A percentile compares a stretch with the other conserved stretches of the same genome.
Evolutionary conservation across 768 basidiomycete species (phyloP).

Genomic region (Amanita phalloides): DNA sequence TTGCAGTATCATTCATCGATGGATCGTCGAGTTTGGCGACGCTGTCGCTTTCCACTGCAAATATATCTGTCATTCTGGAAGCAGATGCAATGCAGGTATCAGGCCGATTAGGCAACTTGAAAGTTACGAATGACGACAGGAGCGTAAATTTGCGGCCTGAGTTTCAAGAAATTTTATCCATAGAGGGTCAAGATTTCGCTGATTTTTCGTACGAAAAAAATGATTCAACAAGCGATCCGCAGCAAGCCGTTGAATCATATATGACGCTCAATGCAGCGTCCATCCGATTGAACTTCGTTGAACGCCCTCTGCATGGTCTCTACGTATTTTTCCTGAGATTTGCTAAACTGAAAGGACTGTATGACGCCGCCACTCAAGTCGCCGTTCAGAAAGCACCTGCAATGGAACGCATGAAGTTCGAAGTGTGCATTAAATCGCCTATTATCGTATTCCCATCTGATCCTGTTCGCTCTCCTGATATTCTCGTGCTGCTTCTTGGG

Average conservation of each 20-base stretch:
- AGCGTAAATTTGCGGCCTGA: slow-evolving; percentile 40
- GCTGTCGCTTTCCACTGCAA: slow-evolving; percentile 81
- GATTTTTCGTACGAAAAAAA: slow-evolving; percentile 92
- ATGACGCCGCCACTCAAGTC: slow-evolving; percentile 88
- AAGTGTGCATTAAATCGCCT: slow-evolving; percentile 83
- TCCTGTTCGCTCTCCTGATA: slow-evolving; percentile 48
- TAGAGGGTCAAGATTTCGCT: slow-evolving; percentile 90
- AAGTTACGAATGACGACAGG: slow-evolving; percentile 64
- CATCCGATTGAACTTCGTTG: slow-evolving; percentile 79
- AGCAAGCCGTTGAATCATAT: slow-evolving; percentile 74
- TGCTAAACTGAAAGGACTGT: slow-evolving; percentile 84
- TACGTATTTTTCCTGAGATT: slow-evolving; percentile 78
- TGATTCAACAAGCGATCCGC: slow-evolving; percentile 58
- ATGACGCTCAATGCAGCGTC: slow-evolving; percentile 82
- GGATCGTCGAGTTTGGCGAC: slow-evolving; percentile 67
- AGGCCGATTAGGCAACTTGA: slow-evolving; percentile 75
- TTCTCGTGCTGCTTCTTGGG: slow-evolving; percentile 74
- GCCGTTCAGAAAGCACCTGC: slow-evolving; percentile 91
- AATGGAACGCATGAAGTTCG: slow-evolving; percentile 89
- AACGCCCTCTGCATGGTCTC: slow-evolving; percentile 83
- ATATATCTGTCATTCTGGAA: slow-evolving; percentile 68
- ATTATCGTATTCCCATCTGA: slow-evolving; percentile 83
- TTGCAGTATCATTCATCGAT: slow-evolving; percentile 67
- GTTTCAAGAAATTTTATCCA: slow-evolving; percentile 83
- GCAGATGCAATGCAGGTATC: slow-evolving; percentile 66